A percentile compares a stretch with the other conserved stretches of the same genome.
Evolutionary conservation across 1,139 yeast genomes (phyloP).

Genomic region (Hyphopichia fennica): DNA sequence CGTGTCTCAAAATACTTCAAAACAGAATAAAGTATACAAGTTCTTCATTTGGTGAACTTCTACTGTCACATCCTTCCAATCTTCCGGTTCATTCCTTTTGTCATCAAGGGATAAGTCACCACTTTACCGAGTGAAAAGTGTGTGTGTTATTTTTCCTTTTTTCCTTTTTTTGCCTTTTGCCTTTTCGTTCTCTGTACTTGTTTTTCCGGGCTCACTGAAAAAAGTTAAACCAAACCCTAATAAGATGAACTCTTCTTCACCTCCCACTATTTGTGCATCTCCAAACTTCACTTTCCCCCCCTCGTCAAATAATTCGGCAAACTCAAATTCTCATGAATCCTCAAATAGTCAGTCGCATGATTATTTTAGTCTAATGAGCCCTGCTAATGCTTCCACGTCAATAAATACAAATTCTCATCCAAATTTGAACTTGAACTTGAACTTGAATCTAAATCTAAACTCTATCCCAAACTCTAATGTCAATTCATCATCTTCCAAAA

Average conservation of each 20-base stretch:
- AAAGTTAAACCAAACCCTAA: background rate
- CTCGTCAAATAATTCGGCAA: background rate
- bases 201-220: slow-evolving; percentile 2
- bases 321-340: background rate
- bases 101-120: too few species aligned
- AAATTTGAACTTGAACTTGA: background rate
- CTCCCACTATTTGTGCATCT: slow-evolving; percentile 14
- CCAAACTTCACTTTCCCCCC: slow-evolving; percentile 15
- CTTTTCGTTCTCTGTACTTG: background rate
- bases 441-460: too few species aligned
- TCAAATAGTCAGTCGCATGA: slow-evolving; percentile 5
- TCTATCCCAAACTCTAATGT: background rate
- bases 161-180: background rate
- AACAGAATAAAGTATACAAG: too few species aligned
- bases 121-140: background rate
- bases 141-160: background rate
- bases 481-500: background rate
- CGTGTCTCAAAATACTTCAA: too few species aligned
- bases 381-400: background rate
- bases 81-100: too few species aligned
- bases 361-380: slow-evolving; percentile 7
- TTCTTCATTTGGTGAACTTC: too few species aligned
- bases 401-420: background rate
- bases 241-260: slow-evolving; percentile 14
- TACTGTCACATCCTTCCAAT: too few species aligned